Base-by-base conservation (phyloP, 805 yeast genomes). In the Candida pseudoglaebosa region DNA sequence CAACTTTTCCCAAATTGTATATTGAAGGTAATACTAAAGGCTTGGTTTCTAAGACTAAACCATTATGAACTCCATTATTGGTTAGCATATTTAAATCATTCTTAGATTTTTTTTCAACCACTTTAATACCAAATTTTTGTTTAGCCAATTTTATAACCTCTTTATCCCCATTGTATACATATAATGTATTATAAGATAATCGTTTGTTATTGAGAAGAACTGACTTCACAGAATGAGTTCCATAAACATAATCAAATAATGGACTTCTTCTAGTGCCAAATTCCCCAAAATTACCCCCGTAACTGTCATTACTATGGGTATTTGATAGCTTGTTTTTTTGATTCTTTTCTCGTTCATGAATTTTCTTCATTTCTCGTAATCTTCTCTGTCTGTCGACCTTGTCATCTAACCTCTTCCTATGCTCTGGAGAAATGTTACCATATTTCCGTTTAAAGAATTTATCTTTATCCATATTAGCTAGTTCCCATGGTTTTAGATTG, bases 41-140 rank as follows among this genome's bases (percentile, higher is more conserved):
- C 44, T 75, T 75, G 0, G 91, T 75, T 51, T 83, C 87, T 36
- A 86, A 53, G 1, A 84, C 91, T 19, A 79, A 70, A 13, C 91
- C 91, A 57, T 89, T 88, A 61, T 88, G 95, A 9, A 84, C 86
- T 5, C 80, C 90, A 48, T 80, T 75, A 20, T 74, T 67, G 17
- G 88, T 71, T 49, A 85, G 55, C 5, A 65, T 54, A 49, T 84
- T 82, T 48, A 88, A 59, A 21, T 76, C 80, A 46, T 76, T 77
- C 44, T 71, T 71, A 17, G 68, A 54, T 3, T 59, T 57, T 32
- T 62, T 60, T 28, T 52, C 51, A 35, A 60, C 62, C 6, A 70
- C 47, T 32, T 56, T 57, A 4, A 79, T 51, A 1, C 72, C 68
- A 26, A 46, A 59, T 19, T 67, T 61, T 12, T 38, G 38, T 29